Evolutionary conservation across 768 basidiomycete species (phyloP), one percentile per base, ranked within the genome.

Genomic region (Tylopilus vinaceipallidus): DNA sequence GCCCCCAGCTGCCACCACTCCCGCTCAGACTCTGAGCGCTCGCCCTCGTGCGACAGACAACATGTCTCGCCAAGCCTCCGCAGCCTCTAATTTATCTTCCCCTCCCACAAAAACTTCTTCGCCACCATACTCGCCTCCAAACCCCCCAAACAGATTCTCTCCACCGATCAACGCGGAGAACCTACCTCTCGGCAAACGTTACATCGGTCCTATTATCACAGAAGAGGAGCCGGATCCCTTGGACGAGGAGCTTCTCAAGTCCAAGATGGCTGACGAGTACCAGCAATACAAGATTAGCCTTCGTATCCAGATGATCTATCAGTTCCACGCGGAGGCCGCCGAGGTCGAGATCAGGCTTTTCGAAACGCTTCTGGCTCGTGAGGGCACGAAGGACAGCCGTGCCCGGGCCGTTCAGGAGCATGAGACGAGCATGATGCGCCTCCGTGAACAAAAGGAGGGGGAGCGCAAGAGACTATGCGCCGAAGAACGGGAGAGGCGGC

Each of bases 281-380:
- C 67, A 65, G 2, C 57, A 61, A 36, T 68, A 57, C 33, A 68
- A 69, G 51, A 42, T 66, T 33, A 48, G 61, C 30, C 59, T 68
- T 16, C 68, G 67, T 6, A 68, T 69, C 6, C 65, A 68, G 52
- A 68, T 68, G 66, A 68, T 68, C 24, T 59, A 67, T 46, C 50
- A 68, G 10, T 68, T 68, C 52, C 66, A 68, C 22, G 56, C 52
- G 3, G 60, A 62, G 49, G 66, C 66, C 2, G 63, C 65, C 7
- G 48, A 61, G 13, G 49, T 65, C 51, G 66, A 68, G 48, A 62
- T 69, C 26, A 60, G 60, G 35, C 63, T 69, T 17, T 56, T 69
- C 14, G 57, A 61, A 37, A 56, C 42, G 1, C 65, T 68, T 23
- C 43, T 65, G n/a, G 45, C 59, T 0, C 51, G 41, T 34, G 37